Base-by-base conservation (phyloP, 2,329 filamentous ascomycete species). In the Zymoseptoria passerinii region DNA sequence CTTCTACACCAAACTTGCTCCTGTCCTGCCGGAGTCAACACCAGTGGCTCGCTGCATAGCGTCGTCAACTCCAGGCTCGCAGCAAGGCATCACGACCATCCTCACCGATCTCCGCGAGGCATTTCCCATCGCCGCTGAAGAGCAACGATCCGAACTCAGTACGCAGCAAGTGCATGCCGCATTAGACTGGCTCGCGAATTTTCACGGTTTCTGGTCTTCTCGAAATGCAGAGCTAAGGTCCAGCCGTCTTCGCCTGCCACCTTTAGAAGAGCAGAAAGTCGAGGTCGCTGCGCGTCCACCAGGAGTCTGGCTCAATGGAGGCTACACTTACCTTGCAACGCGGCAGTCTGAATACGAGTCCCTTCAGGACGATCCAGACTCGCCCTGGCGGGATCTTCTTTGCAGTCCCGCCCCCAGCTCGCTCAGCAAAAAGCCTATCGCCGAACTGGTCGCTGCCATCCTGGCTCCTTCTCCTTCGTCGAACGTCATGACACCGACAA, bases 311-410 rank as follows among this genome's bases (percentile, higher is more conserved):
- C 70, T 84, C 6, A 85, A 87, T 50, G 85, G 85, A 1, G 85
- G 85, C 0, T 88, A 88, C 65, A 87, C 84, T 0, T 65, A 88
- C 63, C 80, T 88, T 0, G 81, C 83, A 0, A 88, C 85, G 0
- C 78, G 85, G 4, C 75, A 75, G 7, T 78, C 70, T 18, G 85
- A 88, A 67, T 86, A 82, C 59, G 67, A 67, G 0, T 72, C 69
- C 0, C 76, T 88, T 0, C 71, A 66, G 0, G 62, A 69, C 0
- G 80, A 83, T 52, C 59, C 66, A 0, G 70, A 74, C 16, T 81
- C 79, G 0, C 82, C 85, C 66, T 88, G 84, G 83, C 79, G 75
- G 0, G 62, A 69, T 1, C 68, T 73, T 0, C 74, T 87, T 7
- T 84, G 83, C 49, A 59, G 63, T 0, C 68, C 73, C 0, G 60